Evolutionary conservation across 305 asterid species (phyloP).

Genomic region (Fraxinus latifolia): DNA sequence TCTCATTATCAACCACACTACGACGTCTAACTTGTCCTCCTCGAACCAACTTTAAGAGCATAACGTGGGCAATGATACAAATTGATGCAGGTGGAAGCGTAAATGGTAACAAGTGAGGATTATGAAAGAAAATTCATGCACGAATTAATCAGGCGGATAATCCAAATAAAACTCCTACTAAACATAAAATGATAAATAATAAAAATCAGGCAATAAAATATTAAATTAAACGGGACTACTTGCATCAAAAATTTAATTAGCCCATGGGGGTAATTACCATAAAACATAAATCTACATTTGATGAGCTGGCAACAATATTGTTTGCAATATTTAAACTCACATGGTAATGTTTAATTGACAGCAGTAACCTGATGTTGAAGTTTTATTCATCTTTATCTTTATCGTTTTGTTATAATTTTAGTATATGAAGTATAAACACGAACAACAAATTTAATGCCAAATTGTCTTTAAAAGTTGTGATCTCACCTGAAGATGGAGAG

Average conservation of each 20-base stretch:
- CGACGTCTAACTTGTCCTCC: neutral
- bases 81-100: neutral
- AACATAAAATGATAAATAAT: too few relatives aligned
- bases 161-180: neutral
- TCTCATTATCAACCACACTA: neutral
- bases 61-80: neutral
- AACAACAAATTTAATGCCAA: neutral
- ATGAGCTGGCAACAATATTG: neutral
- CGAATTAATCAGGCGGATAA: neutral
- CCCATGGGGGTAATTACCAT: neutral
- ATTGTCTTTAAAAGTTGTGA: neutral
- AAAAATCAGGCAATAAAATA: neutral
- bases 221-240: neutral
- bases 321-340: neutral
- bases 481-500: constrained; percentile 35
- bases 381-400: neutral
- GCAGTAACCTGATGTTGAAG: neutral
- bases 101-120: neutral
- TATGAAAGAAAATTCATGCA: neutral
- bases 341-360: neutral
- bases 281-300: neutral
- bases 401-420: neutral
- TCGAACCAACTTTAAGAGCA: neutral
- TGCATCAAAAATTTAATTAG: neutral
- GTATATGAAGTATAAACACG: neutral